A percentile compares a stretch with the other conserved stretches of the same genome.
phyloP scores from a whole-genome alignment of 202 grass and related monocot genomes.

The Alloteropsis angusta region DNA sequence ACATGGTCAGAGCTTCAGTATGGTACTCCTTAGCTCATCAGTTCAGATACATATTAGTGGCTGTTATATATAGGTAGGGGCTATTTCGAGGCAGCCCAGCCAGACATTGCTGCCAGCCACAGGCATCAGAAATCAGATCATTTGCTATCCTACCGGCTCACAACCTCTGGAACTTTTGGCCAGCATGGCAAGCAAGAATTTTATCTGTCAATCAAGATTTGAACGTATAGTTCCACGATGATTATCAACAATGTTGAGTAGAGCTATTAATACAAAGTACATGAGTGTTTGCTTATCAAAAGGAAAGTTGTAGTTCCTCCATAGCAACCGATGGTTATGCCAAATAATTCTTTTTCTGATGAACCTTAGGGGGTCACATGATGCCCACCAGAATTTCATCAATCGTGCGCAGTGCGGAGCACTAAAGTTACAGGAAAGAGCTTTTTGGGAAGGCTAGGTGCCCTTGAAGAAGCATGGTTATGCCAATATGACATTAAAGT shows the following conservation, averaged over 20 bases:
- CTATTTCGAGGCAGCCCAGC: too few relatives aligned
- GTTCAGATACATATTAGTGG: not conserved
- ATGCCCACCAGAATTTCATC: too few relatives aligned
- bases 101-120: too few relatives aligned
- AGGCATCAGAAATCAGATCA: not conserved
- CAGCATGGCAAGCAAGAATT: not conserved
- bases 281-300: not conserved
- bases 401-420: too few relatives aligned
- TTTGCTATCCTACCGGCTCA: not conserved
- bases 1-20: not conserved
- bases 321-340: not conserved
- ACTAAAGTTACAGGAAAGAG: too few relatives aligned
- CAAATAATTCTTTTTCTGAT: too few relatives aligned
- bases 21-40: not conserved
- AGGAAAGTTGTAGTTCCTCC: not conserved
- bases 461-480: not conserved
- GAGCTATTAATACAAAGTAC: not conserved
- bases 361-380: too few relatives aligned
- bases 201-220: not conserved
- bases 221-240: not conserved
- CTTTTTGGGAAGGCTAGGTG: too few relatives aligned
- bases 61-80: not conserved
- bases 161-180: not conserved
- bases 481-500: not conserved
- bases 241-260: not conserved